Percentiles rank a stretch among this genome's conserved stretches.
Evolutionary conservation across 2,329 filamentous ascomycete species (phyloP).

Genomic region (Botrytis aclada): DNA sequence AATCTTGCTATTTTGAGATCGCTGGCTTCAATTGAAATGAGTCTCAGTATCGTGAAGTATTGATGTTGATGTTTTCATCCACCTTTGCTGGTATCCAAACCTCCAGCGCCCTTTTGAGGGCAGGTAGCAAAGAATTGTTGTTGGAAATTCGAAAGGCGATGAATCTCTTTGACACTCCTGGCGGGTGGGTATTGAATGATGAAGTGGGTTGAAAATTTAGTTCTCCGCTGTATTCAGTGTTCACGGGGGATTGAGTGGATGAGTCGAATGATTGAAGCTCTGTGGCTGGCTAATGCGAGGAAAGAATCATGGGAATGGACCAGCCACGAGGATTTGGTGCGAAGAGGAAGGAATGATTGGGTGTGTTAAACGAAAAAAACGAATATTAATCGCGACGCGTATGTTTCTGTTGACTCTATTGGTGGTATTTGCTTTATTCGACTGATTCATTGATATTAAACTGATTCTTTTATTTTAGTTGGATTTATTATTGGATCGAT

Average conservation of each 20-base stretch:
- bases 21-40: neutral
- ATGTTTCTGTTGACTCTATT: neutral
- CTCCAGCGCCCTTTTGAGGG: conserved; percentile 18
- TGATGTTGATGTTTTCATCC: neutral
- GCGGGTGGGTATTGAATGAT: conserved; percentile 8
- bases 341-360: neutral
- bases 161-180: conserved; percentile 14
- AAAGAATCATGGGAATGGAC: neutral
- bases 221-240: conserved; percentile 18
- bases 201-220: conserved; percentile 19
- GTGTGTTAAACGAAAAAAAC: neutral
- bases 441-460: neutral
- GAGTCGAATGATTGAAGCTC: conserved; percentile 1
- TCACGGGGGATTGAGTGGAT: conserved; percentile 6
- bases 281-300: conserved; percentile 1
- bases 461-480: neutral
- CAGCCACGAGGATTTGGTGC: conserved; percentile 14
- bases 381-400: conserved; percentile 11
- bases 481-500: neutral
- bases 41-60: neutral
- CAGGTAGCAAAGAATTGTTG: conserved; percentile 5
- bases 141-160: neutral
- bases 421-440: neutral
- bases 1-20: neutral
- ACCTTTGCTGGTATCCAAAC: conserved; percentile 1